Base-by-base conservation (phyloP, 805 yeast species). In the Scheffersomyces spartinae region DNA sequence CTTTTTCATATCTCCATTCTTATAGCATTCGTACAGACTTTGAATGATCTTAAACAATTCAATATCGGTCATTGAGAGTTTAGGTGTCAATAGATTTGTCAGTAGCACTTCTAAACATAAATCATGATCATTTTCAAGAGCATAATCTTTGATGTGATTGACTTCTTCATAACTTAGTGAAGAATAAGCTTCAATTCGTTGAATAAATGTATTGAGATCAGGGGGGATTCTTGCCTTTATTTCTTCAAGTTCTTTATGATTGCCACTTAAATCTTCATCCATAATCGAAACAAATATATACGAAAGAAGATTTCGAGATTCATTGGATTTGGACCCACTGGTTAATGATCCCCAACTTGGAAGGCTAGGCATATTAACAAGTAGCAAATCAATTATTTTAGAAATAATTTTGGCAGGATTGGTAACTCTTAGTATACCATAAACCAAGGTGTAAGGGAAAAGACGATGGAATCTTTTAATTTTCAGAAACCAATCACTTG, bases 351-450 rank as follows among this genome's bases (percentile, higher is more conserved):
- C 38, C 39, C 46, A 48, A 2, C 35, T 23, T 4, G 43, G 39
- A 20, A 43, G 31, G 9, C 42, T 40, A 2, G 66, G 66, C 13
- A 58, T 30, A 26, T 53, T 48, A 17, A 57, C 82, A 57, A 91
- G 70, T 37, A 88, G 72, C 31, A 88, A 47, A 40, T 84, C 95
- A 18, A 86, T 68, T 46, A 88, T 55, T 13, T 76, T 71, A 33
- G 85, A 80, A 56, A 83, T 72, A 15, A 88, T 74, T 21, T 77
- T 70, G 52, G 85, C 71, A 2, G 98, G 97, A 43, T 88, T 88
- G 1, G 97, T 83, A 32, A 78, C 72, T 42, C 74, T 68, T 42
- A 91, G 50, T 13, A 88, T 78, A 12, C 82, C 81, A 21, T 75
- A 74, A 48, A 86, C 70, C 18, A 88, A 45, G 2, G 67, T 55